Evolutionary conservation across 352 stramenopile genomes (phyloP).

Genomic region (Globisporangium middletonii): DNA sequence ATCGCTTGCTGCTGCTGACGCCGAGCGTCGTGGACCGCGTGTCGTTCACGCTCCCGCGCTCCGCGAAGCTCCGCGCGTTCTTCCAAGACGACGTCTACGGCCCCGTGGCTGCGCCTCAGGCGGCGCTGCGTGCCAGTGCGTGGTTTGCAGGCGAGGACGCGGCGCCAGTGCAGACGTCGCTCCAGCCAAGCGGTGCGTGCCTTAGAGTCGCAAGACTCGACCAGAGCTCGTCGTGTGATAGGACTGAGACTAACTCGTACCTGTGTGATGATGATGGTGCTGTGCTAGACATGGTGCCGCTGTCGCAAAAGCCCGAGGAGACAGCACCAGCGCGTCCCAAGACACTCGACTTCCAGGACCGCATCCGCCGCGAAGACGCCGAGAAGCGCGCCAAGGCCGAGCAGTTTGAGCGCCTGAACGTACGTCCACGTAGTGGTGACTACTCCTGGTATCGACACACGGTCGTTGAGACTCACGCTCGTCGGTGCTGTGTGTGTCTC

Average conservation of each 20-base stretch:
- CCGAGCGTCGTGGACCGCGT: conserved; percentile 41
- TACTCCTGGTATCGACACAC: background rate
- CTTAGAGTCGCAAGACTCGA: background rate
- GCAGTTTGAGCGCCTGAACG: conserved; percentile 67
- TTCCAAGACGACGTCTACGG: conserved; percentile 82
- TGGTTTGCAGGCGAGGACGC: conserved; percentile 57
- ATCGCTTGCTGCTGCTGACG: conserved; percentile 55
- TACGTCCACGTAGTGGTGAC: conserved; percentile 16
- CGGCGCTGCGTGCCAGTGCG: conserved; percentile 25
- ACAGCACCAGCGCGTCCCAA: conserved; percentile 31
- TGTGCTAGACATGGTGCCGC: conserved; percentile 39
- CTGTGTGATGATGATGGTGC: background rate
- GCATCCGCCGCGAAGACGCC: conserved; percentile 50
- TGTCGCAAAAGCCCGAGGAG: conserved; percentile 56
- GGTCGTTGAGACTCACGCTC: background rate
- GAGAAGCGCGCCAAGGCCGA: conserved; percentile 53
- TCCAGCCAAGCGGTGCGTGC: conserved; percentile 39
- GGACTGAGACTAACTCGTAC: background rate
- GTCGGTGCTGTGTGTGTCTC: conserved; percentile 1
- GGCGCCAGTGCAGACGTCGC: conserved; percentile 40
- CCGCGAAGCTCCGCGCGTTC: conserved; percentile 57
- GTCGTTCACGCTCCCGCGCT: conserved; percentile 62
- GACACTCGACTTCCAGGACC: conserved; percentile 64
- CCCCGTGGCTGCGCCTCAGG: conserved; percentile 21
- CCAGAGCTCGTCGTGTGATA: background rate